Evolutionary conservation across 306 rosid genomes (phyloP), one percentile per base, ranked within the genome.

Genomic region (Quercus wislizeni): DNA sequence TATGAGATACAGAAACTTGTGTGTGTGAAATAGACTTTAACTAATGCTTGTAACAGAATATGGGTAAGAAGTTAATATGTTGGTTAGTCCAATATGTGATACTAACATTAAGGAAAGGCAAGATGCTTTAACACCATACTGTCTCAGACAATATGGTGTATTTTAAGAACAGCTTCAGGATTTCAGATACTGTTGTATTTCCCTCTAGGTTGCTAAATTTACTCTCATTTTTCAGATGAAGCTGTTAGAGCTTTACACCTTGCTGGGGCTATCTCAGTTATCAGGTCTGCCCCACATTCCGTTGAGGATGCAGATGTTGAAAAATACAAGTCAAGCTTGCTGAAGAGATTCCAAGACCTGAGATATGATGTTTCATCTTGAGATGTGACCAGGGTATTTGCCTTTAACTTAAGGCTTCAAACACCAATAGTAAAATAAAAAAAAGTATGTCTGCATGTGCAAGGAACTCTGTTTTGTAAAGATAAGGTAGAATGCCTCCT

Each of bases 321-420:
- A 82, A 83, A 71, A 71, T 83, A 81, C 87, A 91, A 90, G 81
- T 81, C 76, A 23, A 80, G 86, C 82, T 80, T 95, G 88, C 78
- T 95, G 80, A 83, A 84, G 84, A 93, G 98, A 85, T 95, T 95
- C 80, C 88, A 84, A 43, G 97, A 95, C 82, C 76, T 80, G 74
- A 88, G 82, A 51, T 87, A 87, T 79, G 98, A 92, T 82, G 81
- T 76, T 69, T 55, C 87, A 43, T 86, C 86, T 6, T 85, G 83
- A 86, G 58, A 76, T 76, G 83, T 73, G 23, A 55, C 55, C 54
- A 79, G 76, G 74, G 59, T 69, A 23, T 71, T 54, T 20, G 57
- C n/a, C 73, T 74, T 30, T 52, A 5, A 38, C 65, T 25, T 14
- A 9, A 46, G 49, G 46, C 69, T 69, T 71, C 15, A 46, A 79